Base-by-base conservation (phyloP, 2,329 filamentous ascomycete genomes). In the Epichloe aotearoae region DNA sequence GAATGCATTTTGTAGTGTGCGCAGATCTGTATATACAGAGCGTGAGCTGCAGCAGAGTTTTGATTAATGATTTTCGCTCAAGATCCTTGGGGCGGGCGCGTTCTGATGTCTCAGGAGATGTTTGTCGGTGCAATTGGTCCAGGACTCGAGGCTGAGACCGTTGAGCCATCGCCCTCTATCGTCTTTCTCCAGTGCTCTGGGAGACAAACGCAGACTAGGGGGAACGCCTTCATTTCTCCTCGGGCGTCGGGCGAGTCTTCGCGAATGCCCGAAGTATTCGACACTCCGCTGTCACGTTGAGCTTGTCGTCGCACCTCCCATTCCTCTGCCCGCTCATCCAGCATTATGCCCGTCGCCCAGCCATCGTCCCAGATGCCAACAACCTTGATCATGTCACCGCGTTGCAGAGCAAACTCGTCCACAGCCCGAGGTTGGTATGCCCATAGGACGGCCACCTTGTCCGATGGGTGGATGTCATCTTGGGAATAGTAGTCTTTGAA, bases 401-500 rank as follows among this genome's bases (percentile, higher is more conserved):
- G 82, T 61, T 97, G 93, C 38, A 98, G 74, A 39, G 88, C 76
- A 62, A 97, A 97, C 64, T 98, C 93, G 61, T 98, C 93, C 33
- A 83, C 81, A 4, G 93, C 93, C 36, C 93, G 86, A 36, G 93
- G 91, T 60, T 95, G 88, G 66, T 98, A 98, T 2, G 93, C 91
- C 93, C 93, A 98, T 14, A 98, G 77, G 2, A 89, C 88, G 14
- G 93, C 80, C 41, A 98, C 91, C 53, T 85, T 84, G 61, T 97
- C 90, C 51, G 87, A 85, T 0, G 91, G 86, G 60, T 91, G 88
- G 52, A 98, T 95, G 60, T 97, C 90, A 60, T 97, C 93, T 59
- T 91, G 84, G 2, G 91, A 97, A 64, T 98, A 98, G 68, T 98
- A 98, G 66, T 98, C 93, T 64, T 95, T 95, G 80, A 98, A 98